phyloP scores from a whole-genome alignment of 208 protist genomes.

The Trypanosoma caninum region DNA sequence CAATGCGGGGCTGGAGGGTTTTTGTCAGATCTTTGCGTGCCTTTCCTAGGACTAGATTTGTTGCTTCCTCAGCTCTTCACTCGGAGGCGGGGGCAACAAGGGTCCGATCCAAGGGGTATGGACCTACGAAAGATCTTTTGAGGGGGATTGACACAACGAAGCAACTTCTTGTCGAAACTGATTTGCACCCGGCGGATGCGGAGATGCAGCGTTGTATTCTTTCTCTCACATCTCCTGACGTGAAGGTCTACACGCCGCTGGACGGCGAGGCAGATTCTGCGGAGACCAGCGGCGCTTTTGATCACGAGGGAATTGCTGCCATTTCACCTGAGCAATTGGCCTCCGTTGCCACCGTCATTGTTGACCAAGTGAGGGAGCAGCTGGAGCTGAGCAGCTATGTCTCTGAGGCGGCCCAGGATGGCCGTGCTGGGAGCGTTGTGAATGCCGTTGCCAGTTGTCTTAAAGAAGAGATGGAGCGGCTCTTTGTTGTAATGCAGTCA shows the following conservation, averaged over 20 bases:
- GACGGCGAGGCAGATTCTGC: not conserved
- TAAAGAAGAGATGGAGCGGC: slow-evolving; percentile 20
- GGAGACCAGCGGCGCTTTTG: slow-evolving; percentile 7
- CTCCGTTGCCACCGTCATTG: slow-evolving; percentile 54
- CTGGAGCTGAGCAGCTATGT: slow-evolving; percentile 14
- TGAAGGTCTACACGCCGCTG: slow-evolving; percentile 34
- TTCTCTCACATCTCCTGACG: slow-evolving; percentile 34
- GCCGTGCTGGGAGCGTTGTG: slow-evolving; percentile 15
- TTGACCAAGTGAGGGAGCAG: slow-evolving; percentile 22
- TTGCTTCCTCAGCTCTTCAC: slow-evolving; percentile 3
- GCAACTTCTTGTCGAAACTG: slow-evolving; percentile 52
- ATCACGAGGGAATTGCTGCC: slow-evolving; percentile 40
- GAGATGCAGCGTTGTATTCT: slow-evolving; percentile 67
- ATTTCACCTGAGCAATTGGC: slow-evolving; percentile 56
- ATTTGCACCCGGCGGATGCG: slow-evolving; percentile 63
- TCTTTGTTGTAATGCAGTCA: slow-evolving; percentile 11
- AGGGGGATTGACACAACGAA: slow-evolving; percentile 40
- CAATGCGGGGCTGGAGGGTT: slow-evolving; percentile 15
- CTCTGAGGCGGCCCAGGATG: slow-evolving; percentile 16
- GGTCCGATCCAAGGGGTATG: slow-evolving; percentile 68
- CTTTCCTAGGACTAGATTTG: slow-evolving; percentile 7
- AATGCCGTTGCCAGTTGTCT: slow-evolving; percentile 17
- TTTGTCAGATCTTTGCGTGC: not conserved
- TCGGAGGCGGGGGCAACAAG: slow-evolving; percentile 14
- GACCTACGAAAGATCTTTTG: slow-evolving; percentile 66